Percentiles rank a stretch among this genome's conserved stretches.
phyloP scores from a whole-genome alignment of 495 filamentous ascomycete genomes.

The Talaromyces trachyspermus region DNA sequence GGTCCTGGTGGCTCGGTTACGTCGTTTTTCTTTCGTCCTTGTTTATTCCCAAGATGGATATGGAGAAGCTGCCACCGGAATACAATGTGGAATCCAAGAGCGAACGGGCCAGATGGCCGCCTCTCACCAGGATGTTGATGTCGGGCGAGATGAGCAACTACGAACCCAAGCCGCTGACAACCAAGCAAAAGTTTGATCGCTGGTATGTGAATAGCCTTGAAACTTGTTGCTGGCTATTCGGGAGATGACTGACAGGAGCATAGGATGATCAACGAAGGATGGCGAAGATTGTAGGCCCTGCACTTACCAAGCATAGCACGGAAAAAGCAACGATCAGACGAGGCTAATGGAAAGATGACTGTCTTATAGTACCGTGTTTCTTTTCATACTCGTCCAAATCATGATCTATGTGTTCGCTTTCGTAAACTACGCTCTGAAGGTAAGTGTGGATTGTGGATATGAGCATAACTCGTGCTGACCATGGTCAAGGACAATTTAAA shows the following conservation, averaged over 20 bases:
- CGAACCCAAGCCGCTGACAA: slow-evolving; percentile 49
- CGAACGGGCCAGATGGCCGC: slow-evolving; percentile 62
- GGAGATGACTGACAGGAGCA: slow-evolving; percentile 25
- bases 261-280: slow-evolving; percentile 77
- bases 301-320: slow-evolving; percentile 6
- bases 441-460: slow-evolving; percentile 5
- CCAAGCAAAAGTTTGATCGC: slow-evolving; percentile 41
- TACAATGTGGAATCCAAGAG: slow-evolving; percentile 20
- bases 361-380: slow-evolving; percentile 53
- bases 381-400: slow-evolving; percentile 58
- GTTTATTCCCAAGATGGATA: background rate
- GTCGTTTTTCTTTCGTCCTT: background rate
- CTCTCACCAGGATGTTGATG: slow-evolving; percentile 59
- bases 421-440: slow-evolving; percentile 65
- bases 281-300: slow-evolving; percentile 54
- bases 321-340: background rate
- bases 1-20: background rate
- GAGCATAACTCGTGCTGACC: background rate
- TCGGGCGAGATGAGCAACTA: slow-evolving; percentile 64
- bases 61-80: background rate
- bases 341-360: slow-evolving; percentile 14
- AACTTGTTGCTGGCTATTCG: slow-evolving; percentile 6
- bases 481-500: slow-evolving; percentile 49
- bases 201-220: slow-evolving; percentile 25
- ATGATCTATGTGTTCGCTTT: slow-evolving; percentile 68